These are phyloP conservation scores for Hypoxylon sp. DNA, from an alignment of 2,329 filamentous ascomycete genomes.

Conservation along the genomic window DNA sequence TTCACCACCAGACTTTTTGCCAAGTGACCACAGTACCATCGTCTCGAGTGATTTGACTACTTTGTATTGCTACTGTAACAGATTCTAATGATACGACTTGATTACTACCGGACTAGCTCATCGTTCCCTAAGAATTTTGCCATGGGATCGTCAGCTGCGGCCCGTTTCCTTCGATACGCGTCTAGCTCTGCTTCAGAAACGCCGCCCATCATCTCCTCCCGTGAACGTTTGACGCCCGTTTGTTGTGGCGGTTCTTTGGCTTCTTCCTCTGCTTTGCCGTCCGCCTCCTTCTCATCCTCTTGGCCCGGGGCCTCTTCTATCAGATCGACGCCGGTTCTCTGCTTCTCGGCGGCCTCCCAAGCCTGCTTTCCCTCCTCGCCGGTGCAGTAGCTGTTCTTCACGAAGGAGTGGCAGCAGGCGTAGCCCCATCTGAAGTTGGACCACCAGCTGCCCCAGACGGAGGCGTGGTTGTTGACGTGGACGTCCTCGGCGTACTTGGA, in stretches of 20 bases:
- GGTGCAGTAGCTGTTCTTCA: slow-evolving; percentile 98
- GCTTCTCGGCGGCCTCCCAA: slow-evolving; percentile 77
- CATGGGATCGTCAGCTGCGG: slow-evolving; percentile 85
- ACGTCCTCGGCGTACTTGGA: slow-evolving; percentile 95
- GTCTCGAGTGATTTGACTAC: slow-evolving; percentile 22
- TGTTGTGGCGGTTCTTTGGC: slow-evolving; percentile 31
- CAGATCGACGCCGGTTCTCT: slow-evolving; percentile 57
- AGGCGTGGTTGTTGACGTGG: slow-evolving; percentile 86
- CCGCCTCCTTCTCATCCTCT: slow-evolving; percentile 34
- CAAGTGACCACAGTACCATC: slow-evolving; percentile 26
- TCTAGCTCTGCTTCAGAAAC: slow-evolving; percentile 87
- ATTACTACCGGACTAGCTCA: slow-evolving; percentile 60
- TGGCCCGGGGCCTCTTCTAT: slow-evolving; percentile 43
- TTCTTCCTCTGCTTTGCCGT: slow-evolving; percentile 37
- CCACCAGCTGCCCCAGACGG: slow-evolving; percentile 98
- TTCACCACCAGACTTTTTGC: slow-evolving; percentile 20
- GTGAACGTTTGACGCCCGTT: slow-evolving; percentile 71
- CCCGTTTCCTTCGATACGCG: slow-evolving; percentile 78
- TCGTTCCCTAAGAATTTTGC: slow-evolving; percentile 79
- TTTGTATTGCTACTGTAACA: slow-evolving; percentile 16
- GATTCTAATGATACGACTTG: slow-evolving; percentile 7
- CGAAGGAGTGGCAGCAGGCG: slow-evolving; percentile 88
- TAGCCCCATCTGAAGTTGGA: slow-evolving; percentile 95
- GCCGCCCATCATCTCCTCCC: slow-evolving; percentile 80
- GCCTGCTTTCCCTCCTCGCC: slow-evolving; percentile 86